Evolutionary conservation across 2,329 filamentous ascomycete genomes (phyloP).

Genomic region (Fusarium equiseti): DNA sequence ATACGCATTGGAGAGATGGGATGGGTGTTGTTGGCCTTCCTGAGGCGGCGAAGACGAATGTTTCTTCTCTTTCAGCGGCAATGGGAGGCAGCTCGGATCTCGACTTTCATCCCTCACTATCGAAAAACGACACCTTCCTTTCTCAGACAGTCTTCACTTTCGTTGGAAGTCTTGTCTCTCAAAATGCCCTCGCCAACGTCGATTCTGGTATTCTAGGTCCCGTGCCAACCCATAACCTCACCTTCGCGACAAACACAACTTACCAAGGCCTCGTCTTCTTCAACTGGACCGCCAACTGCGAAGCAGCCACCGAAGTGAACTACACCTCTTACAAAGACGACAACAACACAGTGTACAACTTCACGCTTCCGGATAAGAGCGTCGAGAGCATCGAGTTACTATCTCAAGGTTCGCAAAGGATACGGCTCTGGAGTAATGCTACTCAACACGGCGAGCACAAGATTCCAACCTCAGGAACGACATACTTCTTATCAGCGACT

Average conservation of each 20-base stretch:
- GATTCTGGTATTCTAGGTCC: slow-evolving; percentile 35
- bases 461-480: slow-evolving; percentile 32
- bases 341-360: slow-evolving; percentile 36
- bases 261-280: slow-evolving; percentile 38
- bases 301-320: slow-evolving; percentile 34
- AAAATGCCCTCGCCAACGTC: slow-evolving; percentile 37
- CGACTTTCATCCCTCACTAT: slow-evolving; percentile 21
- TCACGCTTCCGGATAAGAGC: slow-evolving; percentile 29
- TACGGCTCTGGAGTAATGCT: slow-evolving; percentile 29
- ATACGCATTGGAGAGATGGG: slow-evolving; percentile 15
- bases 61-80: slow-evolving; percentile 24
- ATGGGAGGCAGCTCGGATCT: slow-evolving; percentile 17
- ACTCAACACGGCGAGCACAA: slow-evolving; percentile 1
- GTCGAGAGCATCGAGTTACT: slow-evolving; percentile 32
- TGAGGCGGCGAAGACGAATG: slow-evolving; percentile 10
- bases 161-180: slow-evolving; percentile 37
- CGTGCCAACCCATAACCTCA: slow-evolving; percentile 37
- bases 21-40: slow-evolving; percentile 36
- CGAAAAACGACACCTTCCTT: slow-evolving; percentile 32
- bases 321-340: slow-evolving; percentile 23
- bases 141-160: slow-evolving; percentile 37
- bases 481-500: slow-evolving; percentile 32
- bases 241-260: slow-evolving; percentile 33
- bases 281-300: slow-evolving; percentile 35
- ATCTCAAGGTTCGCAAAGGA: slow-evolving; percentile 12